Percentiles rank a stretch among this genome's conserved stretches.
These are phyloP conservation scores for Dicorynia guianensis DNA, from an alignment of 306 rosid genomes.

Conservation along the genomic window DNA sequence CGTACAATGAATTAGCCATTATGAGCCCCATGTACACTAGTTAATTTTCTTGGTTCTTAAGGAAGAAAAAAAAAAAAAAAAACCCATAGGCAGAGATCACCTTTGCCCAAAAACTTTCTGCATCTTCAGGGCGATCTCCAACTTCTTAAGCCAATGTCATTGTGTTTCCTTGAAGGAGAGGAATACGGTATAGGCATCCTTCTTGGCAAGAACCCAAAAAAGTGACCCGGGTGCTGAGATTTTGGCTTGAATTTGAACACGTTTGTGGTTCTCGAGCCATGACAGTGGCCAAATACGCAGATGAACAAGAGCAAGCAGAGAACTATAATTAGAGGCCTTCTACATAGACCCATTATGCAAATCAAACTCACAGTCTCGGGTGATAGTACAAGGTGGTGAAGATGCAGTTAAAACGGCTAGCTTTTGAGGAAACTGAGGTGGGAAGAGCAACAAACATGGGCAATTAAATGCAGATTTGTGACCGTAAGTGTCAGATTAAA, in stretches of 20 bases:
- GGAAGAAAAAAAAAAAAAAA: conserved; percentile 32
- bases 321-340: conserved; percentile 38
- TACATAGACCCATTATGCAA: conserved; percentile 48
- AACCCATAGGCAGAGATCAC: conserved; percentile 15
- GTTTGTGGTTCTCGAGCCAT: conserved; percentile 57
- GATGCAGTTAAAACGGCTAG: conserved; percentile 22
- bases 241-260: conserved; percentile 64
- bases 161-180: conserved; percentile 95
- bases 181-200: conserved; percentile 78
- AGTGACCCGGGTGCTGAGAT: conserved; percentile 64
- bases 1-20: conserved; percentile 44
- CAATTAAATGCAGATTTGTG: conserved; percentile 35
- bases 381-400: conserved; percentile 5
- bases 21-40: conserved; percentile 54
- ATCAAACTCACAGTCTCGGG: background rate
- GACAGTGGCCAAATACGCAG: conserved; percentile 41
- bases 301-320: conserved; percentile 54
- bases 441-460: conserved; percentile 42
- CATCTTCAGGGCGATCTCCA: conserved; percentile 71
- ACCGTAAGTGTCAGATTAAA: conserved; percentile 21
- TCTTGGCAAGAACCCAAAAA: conserved; percentile 84
- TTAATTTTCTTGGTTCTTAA: conserved; percentile 35
- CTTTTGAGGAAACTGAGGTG: conserved; percentile 48
- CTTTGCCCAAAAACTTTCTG: conserved; percentile 30
- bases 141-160: conserved; percentile 73